These are phyloP conservation scores for Mortierella claussenii DNA, from an alignment of 192 early-diverging fungal species.

Conservation along the genomic window DNA sequence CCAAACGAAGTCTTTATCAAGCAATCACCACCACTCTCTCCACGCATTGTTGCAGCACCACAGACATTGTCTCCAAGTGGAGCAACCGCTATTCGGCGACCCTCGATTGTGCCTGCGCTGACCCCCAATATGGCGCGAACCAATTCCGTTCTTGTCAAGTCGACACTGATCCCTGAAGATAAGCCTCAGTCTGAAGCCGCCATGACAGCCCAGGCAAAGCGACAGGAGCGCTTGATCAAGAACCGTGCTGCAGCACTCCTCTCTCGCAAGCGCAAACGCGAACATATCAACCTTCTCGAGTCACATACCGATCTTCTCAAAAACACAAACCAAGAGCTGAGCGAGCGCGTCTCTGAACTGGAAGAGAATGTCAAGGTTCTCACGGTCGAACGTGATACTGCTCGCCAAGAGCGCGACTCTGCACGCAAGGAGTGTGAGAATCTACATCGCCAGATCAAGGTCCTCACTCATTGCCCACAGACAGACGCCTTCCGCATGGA, in stretches of 20 bases:
- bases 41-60: conserved; percentile 27
- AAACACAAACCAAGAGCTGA: conserved; percentile 70
- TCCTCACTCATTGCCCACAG: conserved; percentile 21
- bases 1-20: conserved; percentile 31
- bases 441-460: conserved; percentile 19
- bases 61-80: conserved; percentile 2
- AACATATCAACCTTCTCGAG: conserved; percentile 84
- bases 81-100: conserved; percentile 28
- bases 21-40: conserved; percentile 43
- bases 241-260: conserved; percentile 90
- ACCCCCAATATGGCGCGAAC: conserved; percentile 37
- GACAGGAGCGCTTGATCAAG: conserved; percentile 90
- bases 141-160: conserved; percentile 48
- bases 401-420: conserved; percentile 34
- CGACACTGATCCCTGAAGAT: conserved; percentile 41
- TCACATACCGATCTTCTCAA: conserved; percentile 59
- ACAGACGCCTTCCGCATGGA: conserved; percentile 32
- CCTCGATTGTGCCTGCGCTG: conserved; percentile 53
- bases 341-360: conserved; percentile 64
- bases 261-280: conserved; percentile 90
- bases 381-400: conserved; percentile 59
- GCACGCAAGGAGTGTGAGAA: conserved; percentile 48
- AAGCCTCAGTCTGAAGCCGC: conserved; percentile 56
- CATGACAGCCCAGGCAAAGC: conserved; percentile 67
- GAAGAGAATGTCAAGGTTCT: conserved; percentile 67